Conservation (phyloP, 2,329 filamentous ascomycete genomes). For the Beauveria sp. region DNA sequence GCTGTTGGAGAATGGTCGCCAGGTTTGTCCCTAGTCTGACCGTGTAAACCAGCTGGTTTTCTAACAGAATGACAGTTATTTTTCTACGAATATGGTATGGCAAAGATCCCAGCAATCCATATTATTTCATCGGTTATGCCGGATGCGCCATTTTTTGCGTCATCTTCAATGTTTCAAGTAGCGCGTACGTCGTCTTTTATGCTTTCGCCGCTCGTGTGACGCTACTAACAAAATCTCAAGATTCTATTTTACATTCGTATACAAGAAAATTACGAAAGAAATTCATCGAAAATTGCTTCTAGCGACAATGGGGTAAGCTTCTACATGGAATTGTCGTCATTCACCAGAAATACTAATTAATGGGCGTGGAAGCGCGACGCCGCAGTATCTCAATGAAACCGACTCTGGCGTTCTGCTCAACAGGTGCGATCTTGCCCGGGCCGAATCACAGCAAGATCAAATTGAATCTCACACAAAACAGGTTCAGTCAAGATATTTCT, state of each 20-base stretch:
- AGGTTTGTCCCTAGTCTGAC: background rate
- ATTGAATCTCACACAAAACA: background rate
- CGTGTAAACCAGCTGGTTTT: background rate
- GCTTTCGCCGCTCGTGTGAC: background rate
- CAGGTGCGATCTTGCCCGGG: background rate
- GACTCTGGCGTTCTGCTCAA: background rate
- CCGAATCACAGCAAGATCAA: background rate
- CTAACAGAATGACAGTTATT: background rate
- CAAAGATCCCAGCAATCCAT: background rate
- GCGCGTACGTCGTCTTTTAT: background rate
- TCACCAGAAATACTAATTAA: background rate
- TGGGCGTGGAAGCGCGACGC: background rate
- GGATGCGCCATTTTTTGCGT: background rate
- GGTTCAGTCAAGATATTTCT: slow-evolving; percentile 3
- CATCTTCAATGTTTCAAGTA: background rate
- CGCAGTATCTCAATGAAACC: background rate
- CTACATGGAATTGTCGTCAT: background rate
- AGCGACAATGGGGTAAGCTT: background rate
- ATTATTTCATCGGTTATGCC: background rate
- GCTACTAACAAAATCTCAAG: background rate
- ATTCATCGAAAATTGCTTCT: background rate
- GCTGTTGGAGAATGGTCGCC: background rate
- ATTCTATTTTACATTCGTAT: background rate
- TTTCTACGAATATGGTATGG: background rate
- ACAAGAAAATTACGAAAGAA: background rate